These are phyloP conservation scores for Scutellaria galericulata DNA, from an alignment of 257 asterid species.

Conservation along the genomic window DNA sequence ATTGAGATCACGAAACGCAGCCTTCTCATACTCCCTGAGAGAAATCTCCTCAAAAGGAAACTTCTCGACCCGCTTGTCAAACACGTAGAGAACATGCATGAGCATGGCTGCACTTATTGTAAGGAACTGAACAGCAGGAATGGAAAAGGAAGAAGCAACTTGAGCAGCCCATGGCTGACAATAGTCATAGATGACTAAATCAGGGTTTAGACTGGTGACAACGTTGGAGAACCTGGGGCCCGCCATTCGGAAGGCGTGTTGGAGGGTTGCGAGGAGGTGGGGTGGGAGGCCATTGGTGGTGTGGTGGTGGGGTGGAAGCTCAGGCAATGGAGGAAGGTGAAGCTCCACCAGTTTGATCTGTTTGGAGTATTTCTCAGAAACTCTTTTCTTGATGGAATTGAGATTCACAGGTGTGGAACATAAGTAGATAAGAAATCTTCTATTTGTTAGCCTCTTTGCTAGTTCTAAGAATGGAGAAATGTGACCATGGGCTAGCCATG, in stretches of 20 bases:
- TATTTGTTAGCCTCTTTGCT: slow-evolving; percentile 54
- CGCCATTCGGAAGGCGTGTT: slow-evolving; percentile 44
- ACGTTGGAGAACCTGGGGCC: slow-evolving; percentile 42
- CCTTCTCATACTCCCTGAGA: slow-evolving; percentile 40
- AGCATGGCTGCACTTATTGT: slow-evolving; percentile 36
- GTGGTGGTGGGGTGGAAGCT: slow-evolving; percentile 54
- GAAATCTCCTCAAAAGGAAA: slow-evolving; percentile 52
- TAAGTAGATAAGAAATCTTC: slow-evolving; percentile 47
- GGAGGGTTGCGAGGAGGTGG: slow-evolving; percentile 45
- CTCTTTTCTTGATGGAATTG: slow-evolving; percentile 36
- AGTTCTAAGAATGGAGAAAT: slow-evolving; percentile 59
- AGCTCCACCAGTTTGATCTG: slow-evolving; percentile 56
- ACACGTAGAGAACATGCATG: slow-evolving; percentile 30
- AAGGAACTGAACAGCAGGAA: slow-evolving; percentile 55
- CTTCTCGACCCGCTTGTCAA: slow-evolving; percentile 14
- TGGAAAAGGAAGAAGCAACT: slow-evolving; percentile 32
- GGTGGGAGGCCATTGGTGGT: slow-evolving; percentile 72
- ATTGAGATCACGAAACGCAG: neutral
- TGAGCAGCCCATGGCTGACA: slow-evolving; percentile 53
- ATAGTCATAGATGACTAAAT: slow-evolving; percentile 56
- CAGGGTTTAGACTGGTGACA: slow-evolving; percentile 47
- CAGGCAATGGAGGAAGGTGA: slow-evolving; percentile 44
- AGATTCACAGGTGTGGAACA: slow-evolving; percentile 55
- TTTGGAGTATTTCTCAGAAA: slow-evolving; percentile 40
- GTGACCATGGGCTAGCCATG: slow-evolving; percentile 78